Evolutionary conservation across 2,329 filamentous ascomycete genomes (phyloP).

Genomic region (Plectosphaerella cucumerina): DNA sequence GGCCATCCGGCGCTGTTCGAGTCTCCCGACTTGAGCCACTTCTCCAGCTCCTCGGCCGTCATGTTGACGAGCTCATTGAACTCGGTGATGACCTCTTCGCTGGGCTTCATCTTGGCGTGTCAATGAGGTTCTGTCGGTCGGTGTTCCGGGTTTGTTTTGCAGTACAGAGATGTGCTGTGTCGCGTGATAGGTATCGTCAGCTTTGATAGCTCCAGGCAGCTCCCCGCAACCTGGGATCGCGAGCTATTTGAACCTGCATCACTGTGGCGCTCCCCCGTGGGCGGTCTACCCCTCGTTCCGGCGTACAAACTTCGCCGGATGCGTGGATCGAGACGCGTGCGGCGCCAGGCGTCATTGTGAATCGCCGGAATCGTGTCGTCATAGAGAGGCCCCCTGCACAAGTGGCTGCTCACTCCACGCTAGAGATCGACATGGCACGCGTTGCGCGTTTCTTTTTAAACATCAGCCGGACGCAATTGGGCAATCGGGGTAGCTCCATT

Average conservation of each 20-base stretch:
- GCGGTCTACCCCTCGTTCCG: not conserved
- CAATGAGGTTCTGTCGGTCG: not conserved
- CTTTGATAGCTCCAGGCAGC: not conserved
- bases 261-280: no score
- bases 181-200: not conserved
- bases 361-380: slow-evolving; percentile 13
- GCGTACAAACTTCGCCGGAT: not conserved
- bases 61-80: slow-evolving; percentile 67
- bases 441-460: no score
- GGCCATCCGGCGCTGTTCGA: slow-evolving; percentile 56
- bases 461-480: no score
- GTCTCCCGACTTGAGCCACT: slow-evolving; percentile 57
- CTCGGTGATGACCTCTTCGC: slow-evolving; percentile 39
- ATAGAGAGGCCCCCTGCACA: slow-evolving; percentile 14
- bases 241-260: slow-evolving; percentile 8
- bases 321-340: not conserved
- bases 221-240: not conserved
- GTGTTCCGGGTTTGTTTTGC: no score
- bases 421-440: not conserved
- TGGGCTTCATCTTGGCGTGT: slow-evolving; percentile 16
- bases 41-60: slow-evolving; percentile 54
- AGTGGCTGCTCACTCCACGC: slow-evolving; percentile 7
- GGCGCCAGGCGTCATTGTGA: slow-evolving; percentile 11
- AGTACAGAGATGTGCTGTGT: not conserved
- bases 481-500: no score